Conservation (phyloP, 2,329 filamentous ascomycete species). For the Myriangium duriaei region DNA sequence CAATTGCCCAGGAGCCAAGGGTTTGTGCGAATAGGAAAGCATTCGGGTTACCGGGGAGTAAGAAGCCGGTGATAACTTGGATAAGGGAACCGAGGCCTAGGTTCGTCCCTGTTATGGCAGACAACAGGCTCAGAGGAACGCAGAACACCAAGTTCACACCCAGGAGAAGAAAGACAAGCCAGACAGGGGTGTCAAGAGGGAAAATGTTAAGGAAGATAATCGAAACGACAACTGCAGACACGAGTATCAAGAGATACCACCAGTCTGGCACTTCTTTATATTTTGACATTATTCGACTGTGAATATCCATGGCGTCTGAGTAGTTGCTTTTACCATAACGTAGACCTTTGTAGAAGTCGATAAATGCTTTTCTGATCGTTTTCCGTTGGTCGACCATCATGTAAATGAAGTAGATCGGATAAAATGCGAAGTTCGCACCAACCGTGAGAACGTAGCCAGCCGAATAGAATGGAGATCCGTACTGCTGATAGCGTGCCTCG, state of each 20-base stretch:
- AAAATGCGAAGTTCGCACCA: neutral
- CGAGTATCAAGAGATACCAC: conserved; percentile 48
- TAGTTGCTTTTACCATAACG: neutral
- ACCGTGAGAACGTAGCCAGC: neutral
- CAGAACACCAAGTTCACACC: neutral
- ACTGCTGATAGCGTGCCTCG: neutral
- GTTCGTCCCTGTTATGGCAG: neutral
- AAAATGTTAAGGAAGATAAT: conserved; percentile 4
- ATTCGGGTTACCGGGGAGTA: neutral
- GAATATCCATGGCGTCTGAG: conserved; percentile 47
- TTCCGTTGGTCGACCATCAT: neutral
- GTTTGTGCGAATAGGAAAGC: neutral
- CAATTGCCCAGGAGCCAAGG: neutral
- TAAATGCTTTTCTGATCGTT: neutral
- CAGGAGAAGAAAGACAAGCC: neutral
- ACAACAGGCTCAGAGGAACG: neutral
- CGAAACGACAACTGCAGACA: conserved; percentile 14
- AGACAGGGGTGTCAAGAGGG: neutral
- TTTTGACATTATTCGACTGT: conserved; percentile 69
- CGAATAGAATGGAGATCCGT: neutral
- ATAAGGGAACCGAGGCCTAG: neutral
- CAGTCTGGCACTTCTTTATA: conserved; percentile 70
- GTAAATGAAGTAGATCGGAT: neutral
- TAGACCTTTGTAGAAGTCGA: neutral
- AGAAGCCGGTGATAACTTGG: neutral